Evolutionary conservation across 2,329 filamentous ascomycete species (phyloP).

Genomic region (Aspergillus sp.): DNA sequence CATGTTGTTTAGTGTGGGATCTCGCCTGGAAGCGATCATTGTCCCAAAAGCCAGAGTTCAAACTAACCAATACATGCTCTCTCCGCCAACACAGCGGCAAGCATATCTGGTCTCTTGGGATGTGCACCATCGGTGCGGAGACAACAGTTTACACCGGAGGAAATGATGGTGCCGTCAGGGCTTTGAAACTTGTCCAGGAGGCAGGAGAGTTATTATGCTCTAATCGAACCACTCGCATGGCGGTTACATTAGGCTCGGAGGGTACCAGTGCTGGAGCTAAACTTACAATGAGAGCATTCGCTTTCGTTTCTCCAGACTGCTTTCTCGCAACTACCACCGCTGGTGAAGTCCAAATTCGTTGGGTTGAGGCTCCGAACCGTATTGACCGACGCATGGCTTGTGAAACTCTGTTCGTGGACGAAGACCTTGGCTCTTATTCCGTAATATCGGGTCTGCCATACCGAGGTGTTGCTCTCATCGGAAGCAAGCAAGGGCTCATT

Average conservation of each 20-base stretch:
- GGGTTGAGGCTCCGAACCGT: conserved; percentile 14
- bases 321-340: conserved; percentile 32
- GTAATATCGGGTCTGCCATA: conserved; percentile 31
- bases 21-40: conserved; percentile 42
- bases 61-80: conserved; percentile 48
- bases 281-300: conserved; percentile 29
- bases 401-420: conserved; percentile 28
- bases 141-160: conserved; percentile 70
- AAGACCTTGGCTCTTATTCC: conserved; percentile 32
- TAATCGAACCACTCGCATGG: conserved; percentile 18
- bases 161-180: conserved; percentile 69
- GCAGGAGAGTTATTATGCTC: conserved; percentile 11
- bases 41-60: conserved; percentile 17
- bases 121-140: conserved; percentile 29
- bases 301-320: conserved; percentile 34
- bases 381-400: conserved; percentile 10
- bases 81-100: conserved; percentile 76
- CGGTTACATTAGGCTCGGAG: conserved; percentile 8
- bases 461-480: conserved; percentile 35
- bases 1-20: conserved; percentile 72
- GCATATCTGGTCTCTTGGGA: conserved; percentile 78
- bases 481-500: conserved; percentile 32
- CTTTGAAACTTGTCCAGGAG: conserved; percentile 25
- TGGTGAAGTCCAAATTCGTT: conserved; percentile 36
- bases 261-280: conserved; percentile 9